Evolutionary conservation across 306 rosid genomes (phyloP), one percentile per base, ranked within the genome.

Genomic region (Quillaja saponaria): DNA sequence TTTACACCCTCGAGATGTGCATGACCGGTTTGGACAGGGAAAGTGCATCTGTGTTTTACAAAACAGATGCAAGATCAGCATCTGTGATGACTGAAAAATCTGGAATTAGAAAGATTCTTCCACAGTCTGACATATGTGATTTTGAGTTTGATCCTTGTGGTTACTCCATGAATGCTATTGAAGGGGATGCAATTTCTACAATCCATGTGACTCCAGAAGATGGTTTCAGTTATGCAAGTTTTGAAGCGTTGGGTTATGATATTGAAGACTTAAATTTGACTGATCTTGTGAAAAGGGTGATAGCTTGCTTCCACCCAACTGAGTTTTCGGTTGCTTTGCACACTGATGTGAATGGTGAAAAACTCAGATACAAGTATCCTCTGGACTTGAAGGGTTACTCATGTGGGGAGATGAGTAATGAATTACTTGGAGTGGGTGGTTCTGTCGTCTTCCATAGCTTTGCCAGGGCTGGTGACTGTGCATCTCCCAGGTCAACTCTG

Each of bases 111-210:
- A 80, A 83, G 57, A 74, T 83, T 19, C 84, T 83, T 13, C 89
- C 85, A 2, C 20, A 77, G 14, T 83, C 89, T 21, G 75, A 83
- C 6, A 83, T 92, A 33, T 89, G 95, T 1, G 99, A 92, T 46
- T 92, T 86, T 34, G 96, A 92, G 70, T 92, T 92, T 39, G 96
- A 92, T 10, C 99, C 99, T 0, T 92, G 99, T 50, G 99, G 99
- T 0, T 92, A 89, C 66, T 92, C 99, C 6, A 92, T 92, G 99
- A 92, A 92, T 54, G 85, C 84, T 5, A 81, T 92, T 1, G 96
- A 92, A 71, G 94, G 85, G 6, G 71, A 67, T 49, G 99, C 96
- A 13, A 63, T 88, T 48, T 92, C 96, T 33, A 92, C 99, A 0
- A 85, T 92, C 74, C 99, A 92, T 49, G 85, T 92, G 13, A 92